These are phyloP conservation scores for Beauveria varroae DNA, from an alignment of 2,329 filamentous ascomycete species.

Conservation along the genomic window DNA sequence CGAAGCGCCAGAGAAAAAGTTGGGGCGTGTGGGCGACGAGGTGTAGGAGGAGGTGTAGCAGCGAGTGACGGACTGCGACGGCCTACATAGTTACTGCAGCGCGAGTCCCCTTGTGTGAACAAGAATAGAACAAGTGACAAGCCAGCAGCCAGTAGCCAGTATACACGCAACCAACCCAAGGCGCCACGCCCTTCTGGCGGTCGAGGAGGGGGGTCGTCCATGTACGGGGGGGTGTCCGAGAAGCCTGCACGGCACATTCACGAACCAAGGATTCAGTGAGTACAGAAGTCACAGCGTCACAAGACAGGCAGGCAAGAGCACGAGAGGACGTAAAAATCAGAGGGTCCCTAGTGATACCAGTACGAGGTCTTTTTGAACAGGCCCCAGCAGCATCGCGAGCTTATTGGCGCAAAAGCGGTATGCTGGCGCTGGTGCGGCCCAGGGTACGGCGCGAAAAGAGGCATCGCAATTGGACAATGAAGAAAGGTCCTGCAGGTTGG, in stretches of 20 bases:
- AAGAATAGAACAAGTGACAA: slow-evolving; percentile 6
- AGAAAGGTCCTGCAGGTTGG: neutral
- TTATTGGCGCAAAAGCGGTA: slow-evolving; percentile 8
- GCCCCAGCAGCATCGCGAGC: neutral
- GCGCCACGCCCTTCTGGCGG: neutral
- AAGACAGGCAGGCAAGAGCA: neutral
- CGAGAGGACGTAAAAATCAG: neutral
- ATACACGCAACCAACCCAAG: neutral
- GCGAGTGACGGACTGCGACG: neutral
- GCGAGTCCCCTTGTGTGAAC: neutral
- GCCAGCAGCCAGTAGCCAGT: neutral
- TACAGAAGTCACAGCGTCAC: neutral
- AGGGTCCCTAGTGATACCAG: neutral
- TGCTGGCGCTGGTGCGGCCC: slow-evolving; percentile 6
- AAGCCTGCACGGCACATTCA: slow-evolving; percentile 5
- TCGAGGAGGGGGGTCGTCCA: neutral
- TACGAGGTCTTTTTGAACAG: neutral
- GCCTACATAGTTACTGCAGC: neutral
- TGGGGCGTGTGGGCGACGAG: neutral
- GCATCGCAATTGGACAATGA: neutral
- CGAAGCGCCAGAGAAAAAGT: slow-evolving; percentile 1
- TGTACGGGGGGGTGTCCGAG: neutral
- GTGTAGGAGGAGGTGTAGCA: neutral
- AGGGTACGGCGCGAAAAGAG: slow-evolving; percentile 12
- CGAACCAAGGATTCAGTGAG: neutral